A percentile compares a stretch with the other conserved stretches of the same genome.
phyloP scores from a whole-genome alignment of 1,284 basidiomycete genomes.

The Trametes hirsuta region DNA sequence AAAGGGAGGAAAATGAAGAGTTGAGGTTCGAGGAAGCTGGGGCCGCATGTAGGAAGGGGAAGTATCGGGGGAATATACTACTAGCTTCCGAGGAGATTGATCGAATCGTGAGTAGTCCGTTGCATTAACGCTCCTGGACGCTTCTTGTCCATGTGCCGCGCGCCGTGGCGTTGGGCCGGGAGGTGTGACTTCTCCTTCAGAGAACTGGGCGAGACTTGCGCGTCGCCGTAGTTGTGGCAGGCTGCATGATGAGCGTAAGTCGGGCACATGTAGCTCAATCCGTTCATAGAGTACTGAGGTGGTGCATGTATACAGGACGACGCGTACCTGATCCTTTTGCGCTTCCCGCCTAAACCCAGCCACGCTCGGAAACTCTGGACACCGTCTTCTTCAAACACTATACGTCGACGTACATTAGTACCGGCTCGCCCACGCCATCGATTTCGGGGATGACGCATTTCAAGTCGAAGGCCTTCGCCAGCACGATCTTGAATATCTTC shows the following conservation, averaged over 20 bases:
- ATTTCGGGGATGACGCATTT: slow-evolving; percentile 98
- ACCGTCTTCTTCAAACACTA: slow-evolving; percentile 36
- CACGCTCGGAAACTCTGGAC: slow-evolving; percentile 18
- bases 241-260: slow-evolving; percentile 7
- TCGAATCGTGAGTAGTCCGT: slow-evolving; percentile 20
- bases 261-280: slow-evolving; percentile 1
- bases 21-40: slow-evolving; percentile 11
- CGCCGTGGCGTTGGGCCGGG: slow-evolving; percentile 14
- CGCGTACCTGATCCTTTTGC: slow-evolving; percentile 24
- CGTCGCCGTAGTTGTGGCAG: slow-evolving; percentile 13
- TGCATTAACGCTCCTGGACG: slow-evolving; percentile 20
- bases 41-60: slow-evolving; percentile 10
- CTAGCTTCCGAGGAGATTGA: slow-evolving; percentile 21
- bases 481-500: slow-evolving; percentile 98
- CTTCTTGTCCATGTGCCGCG: slow-evolving; percentile 23
- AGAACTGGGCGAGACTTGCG: slow-evolving; percentile 14
- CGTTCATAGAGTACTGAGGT: slow-evolving; percentile 9
- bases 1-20: slow-evolving; percentile 22
- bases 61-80: slow-evolving; percentile 22
- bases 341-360: slow-evolving; percentile 22
- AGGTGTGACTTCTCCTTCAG: slow-evolving; percentile 18
- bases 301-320: background rate
- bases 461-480: slow-evolving; percentile 87
- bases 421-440: slow-evolving; percentile 90
- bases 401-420: slow-evolving; percentile 91